Evolutionary conservation across 768 basidiomycete genomes (phyloP), one percentile per base, ranked within the genome.

Genomic region (Tulasnella sp.): DNA sequence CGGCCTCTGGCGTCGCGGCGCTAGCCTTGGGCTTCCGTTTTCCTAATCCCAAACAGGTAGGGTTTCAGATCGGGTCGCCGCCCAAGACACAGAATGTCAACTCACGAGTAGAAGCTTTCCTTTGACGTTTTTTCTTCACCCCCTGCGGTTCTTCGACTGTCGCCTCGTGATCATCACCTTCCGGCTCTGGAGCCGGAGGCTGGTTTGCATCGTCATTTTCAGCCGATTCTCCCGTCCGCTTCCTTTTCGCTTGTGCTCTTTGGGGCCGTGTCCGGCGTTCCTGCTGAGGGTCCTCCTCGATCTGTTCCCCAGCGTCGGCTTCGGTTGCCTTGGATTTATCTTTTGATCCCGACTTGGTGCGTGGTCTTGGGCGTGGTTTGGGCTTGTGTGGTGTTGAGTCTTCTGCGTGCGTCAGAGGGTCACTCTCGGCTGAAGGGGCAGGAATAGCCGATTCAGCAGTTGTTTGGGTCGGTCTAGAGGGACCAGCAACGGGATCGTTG

Each of bases 51-150:
- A 10, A 9, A 36, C 8, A 34, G 6, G 34, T 6, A 16, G 16
- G 62, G 80, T 95, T 6, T 14, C 16, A 36, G 62, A 68, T 68
- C 52, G 89, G 84, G 52, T 52, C 16, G 18, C 31, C 36, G 36
- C 1, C 31, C 5, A 16, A 58, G 31, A 36, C 1, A 68, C 0
- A 0, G 3, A 27, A 10, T 12, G 14, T 14, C 9, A 34, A 68
- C 62, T 27, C 12, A 68, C 62, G 31, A 14, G 62, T 36, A 16
- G 62, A 36, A 68, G 62, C 62, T 68, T 34, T 68, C 62, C 27
- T 68, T 34, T 68, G 24, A 36, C 62, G 62, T 34, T 36, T 68
- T 36, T 36, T 27, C 34, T 68, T 68, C 27, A 19, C 62, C 62
- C 16, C 27, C 19, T 27, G 27, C 16, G 27, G 31, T 34, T 68